Conservation (phyloP, 106 monocot genomes). For the Triglochin maritima region DNA sequence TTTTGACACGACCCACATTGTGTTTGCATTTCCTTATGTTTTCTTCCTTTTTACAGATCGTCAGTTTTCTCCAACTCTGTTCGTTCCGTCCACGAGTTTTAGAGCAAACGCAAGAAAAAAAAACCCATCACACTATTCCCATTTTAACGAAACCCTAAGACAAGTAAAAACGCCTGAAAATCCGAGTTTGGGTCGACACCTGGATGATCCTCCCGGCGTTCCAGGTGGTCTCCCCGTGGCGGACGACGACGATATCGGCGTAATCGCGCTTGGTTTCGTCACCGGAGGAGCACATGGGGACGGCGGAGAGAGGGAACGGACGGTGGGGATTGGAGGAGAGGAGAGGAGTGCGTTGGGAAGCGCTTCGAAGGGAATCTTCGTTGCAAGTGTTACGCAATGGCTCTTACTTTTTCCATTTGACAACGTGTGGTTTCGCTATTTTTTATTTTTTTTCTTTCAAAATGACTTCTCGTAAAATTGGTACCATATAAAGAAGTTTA, state of each 20-base stretch:
- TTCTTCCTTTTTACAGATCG: too few species aligned
- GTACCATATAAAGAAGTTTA: too few species aligned
- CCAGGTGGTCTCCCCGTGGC: constrained; percentile 84
- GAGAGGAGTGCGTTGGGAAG: too few species aligned
- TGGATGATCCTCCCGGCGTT: constrained; percentile 70
- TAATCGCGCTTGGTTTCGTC: constrained; percentile 9
- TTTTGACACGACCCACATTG: too few species aligned
- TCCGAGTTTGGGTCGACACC: constrained; percentile 8
- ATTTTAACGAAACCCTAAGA: background rate
- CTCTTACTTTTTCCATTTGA: background rate
- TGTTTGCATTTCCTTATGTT: too few species aligned
- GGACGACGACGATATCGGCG: constrained; percentile 66
- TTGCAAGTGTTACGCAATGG: background rate
- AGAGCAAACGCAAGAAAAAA: too few species aligned
- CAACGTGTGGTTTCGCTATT: background rate
- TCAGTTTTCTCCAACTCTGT: too few species aligned
- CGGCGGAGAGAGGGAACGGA: background rate
- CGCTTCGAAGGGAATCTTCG: too few species aligned
- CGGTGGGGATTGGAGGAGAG: background rate
- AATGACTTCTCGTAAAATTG: too few species aligned
- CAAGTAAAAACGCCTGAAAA: background rate
- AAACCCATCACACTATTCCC: background rate
- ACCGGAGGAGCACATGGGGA: background rate
- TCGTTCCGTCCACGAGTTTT: too few species aligned
- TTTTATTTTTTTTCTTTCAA: too few species aligned